phyloP scores from a whole-genome alignment of 2,329 filamentous ascomycete genomes.

The Pleurostoma richardsiae region DNA sequence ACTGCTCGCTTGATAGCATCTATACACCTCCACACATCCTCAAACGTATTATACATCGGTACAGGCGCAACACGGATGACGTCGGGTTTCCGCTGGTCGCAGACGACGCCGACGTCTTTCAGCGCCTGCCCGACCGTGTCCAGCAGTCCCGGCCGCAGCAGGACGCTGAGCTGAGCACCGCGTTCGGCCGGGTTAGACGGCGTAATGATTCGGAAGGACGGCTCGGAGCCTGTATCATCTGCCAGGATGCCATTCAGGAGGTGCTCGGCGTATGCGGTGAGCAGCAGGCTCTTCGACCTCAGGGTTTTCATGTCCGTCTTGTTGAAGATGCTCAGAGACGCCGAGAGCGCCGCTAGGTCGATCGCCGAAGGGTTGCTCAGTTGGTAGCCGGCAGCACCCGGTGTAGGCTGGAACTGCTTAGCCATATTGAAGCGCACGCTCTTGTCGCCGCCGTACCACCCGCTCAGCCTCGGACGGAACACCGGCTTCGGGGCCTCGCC shows the following conservation, averaged over 20 bases:
- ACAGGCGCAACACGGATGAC: conserved; percentile 81
- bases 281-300: conserved; percentile 62
- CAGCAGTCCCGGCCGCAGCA: conserved; percentile 62
- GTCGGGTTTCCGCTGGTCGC: conserved; percentile 80
- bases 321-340: conserved; percentile 68
- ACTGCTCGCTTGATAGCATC: conserved; percentile 1
- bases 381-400: conserved; percentile 77
- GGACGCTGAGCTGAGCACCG: conserved; percentile 74
- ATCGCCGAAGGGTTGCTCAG: conserved; percentile 79
- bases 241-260: conserved; percentile 46
- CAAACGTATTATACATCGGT: conserved; percentile 77
- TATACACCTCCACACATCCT: conserved; percentile 49
- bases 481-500: conserved; percentile 27
- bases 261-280: conserved; percentile 74
- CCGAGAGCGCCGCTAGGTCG: conserved; percentile 70
- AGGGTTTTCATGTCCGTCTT: conserved; percentile 65
- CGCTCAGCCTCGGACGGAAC: conserved; percentile 65
- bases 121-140: conserved; percentile 62
- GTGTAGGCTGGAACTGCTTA: conserved; percentile 70
- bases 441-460: conserved; percentile 87
- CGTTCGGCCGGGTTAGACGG: conserved; percentile 62
- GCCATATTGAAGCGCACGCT: conserved; percentile 75
- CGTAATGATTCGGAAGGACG: conserved; percentile 61
- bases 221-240: conserved; percentile 14
- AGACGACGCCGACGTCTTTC: conserved; percentile 65